Evolutionary conservation across 345 rosid species (phyloP), one percentile per base, ranked within the genome.

Genomic region (Pistacia atlantica): DNA sequence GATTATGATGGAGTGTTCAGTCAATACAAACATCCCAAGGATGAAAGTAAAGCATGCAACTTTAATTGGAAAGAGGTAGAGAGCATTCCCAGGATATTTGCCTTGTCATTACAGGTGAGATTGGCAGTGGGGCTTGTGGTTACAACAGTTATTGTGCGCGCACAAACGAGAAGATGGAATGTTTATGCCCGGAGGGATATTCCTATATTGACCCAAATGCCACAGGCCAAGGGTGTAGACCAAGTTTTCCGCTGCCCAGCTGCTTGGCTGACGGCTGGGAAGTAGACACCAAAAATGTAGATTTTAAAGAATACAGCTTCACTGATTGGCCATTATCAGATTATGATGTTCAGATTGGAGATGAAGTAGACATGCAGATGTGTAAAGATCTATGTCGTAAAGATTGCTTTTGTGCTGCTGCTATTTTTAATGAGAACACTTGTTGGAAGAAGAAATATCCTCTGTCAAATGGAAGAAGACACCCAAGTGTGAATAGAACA

Each of bases 401-500:
- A 16, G 67, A 73, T 61, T 73, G 68, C 48, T 73, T 28, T 45
- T 61, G 76, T 61, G 67, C 58, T 4, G 68, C 42, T 13, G 67
- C 76, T n/a, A 61, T 73, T 60, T 61, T 42, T 18, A 18, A 17
- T 45, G 76, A 8, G 8, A 17, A 60, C 13, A 0, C 3, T 17
- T 73, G 76, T 48, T 73, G 76, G 76, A 73, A 73, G 68, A 73
- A 73, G 68, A 73, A 61, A 25, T 73, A 60, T 28, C 76, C 76
- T 62, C 76, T 73, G 37, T 73, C 58, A 22, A 73, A 73, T 48
- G 76, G 68, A 72, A 72, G 67, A 60, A 4, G 5, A 25, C 14
- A 42, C 28, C 13, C 10, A 8, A 46, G 42, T 25, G 57, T 60
- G 56, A 46, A 60, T 46, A 10, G 57, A 72, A 72, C 3, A 60